Evolutionary conservation across 306 rosid genomes (phyloP), one percentile per base, ranked within the genome.

Genomic region (Castanea mollissima): DNA sequence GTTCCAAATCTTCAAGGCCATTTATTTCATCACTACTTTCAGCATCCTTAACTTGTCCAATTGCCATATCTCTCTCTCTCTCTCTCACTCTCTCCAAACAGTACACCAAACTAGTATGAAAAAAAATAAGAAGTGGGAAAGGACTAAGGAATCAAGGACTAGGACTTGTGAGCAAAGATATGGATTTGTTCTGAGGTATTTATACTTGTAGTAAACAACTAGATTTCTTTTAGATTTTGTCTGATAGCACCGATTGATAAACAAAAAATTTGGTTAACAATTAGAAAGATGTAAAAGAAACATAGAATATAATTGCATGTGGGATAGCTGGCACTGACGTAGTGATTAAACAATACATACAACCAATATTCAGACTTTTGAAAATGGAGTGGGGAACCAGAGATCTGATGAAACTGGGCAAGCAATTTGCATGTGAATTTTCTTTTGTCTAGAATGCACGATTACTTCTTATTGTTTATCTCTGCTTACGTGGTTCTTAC

Each of bases 1-100:
- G 73, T 29, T 83, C 89, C 84, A 90, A 86, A 79, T 78, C 71
- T 57, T 67, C 77, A 71, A 76, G 23, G 63, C 60, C 78, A 23
- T 35, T 71, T 49, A 21, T 65, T 67, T 77, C 88, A 68, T 84
- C 89, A 86, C 44, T 90, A 74, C 4, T 12, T 49, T 87, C 94
- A 82, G 78, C 81, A 72, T 88, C 93, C 69, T 71, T 86, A 58
- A 73, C 49, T 65, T 80, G 80, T 81, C 82, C 95, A 63, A 83
- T 90, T 62, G 80, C 67, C 97, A 92, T 92, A 13, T 72, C 38
- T 80, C 2, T 11, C 41, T 35, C 29, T 46, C 54, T 73, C 67
- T 68, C 62, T 44, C 74, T 71, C 10, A 69, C 54, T 73, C 67
- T 68, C 62, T 44, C 74, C 54, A 31, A 71, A 34, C 35, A 79